Conservation (phyloP, 192 early-diverging fungal genomes). For the Oehlia diaphana region DNA sequence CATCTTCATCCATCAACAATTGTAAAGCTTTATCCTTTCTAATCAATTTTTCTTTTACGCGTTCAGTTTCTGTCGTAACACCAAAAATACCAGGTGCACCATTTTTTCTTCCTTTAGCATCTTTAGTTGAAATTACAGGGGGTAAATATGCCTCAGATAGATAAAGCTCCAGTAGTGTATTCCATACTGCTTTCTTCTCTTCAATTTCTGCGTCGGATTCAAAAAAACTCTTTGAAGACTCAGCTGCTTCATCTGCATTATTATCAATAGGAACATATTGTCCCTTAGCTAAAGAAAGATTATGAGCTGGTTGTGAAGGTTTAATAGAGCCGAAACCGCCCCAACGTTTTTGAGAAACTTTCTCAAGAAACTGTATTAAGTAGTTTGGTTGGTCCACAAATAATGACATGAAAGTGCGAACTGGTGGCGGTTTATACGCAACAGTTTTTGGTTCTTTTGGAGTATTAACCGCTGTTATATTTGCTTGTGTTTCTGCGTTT, state of each 20-base stretch:
- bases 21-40: conserved; percentile 64
- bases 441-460: conserved; percentile 17
- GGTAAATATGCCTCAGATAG: conserved; percentile 38
- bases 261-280: neutral
- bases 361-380: conserved; percentile 82
- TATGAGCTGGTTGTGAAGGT: conserved; percentile 21
- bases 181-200: conserved; percentile 81
- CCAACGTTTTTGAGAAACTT: conserved; percentile 80
- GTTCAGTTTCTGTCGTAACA: conserved; percentile 22
- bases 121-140: conserved; percentile 14
- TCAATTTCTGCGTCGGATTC: conserved; percentile 44
- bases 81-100: conserved; percentile 22
- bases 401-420: conserved; percentile 80
- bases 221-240: conserved; percentile 10
- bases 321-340: conserved; percentile 29
- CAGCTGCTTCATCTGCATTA: conserved; percentile 37
- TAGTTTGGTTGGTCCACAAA: conserved; percentile 85
- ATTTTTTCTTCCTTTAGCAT: conserved; percentile 24
- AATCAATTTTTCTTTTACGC: conserved; percentile 34
- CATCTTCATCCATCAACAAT: conserved; percentile 65
- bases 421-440: conserved; percentile 50
- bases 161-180: conserved; percentile 91
- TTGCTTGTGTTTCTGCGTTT: conserved; percentile 17
- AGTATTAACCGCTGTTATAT: neutral
- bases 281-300: conserved; percentile 27